Base-by-base conservation (phyloP, 306 rosid species). In the Betula pendula region DNA sequence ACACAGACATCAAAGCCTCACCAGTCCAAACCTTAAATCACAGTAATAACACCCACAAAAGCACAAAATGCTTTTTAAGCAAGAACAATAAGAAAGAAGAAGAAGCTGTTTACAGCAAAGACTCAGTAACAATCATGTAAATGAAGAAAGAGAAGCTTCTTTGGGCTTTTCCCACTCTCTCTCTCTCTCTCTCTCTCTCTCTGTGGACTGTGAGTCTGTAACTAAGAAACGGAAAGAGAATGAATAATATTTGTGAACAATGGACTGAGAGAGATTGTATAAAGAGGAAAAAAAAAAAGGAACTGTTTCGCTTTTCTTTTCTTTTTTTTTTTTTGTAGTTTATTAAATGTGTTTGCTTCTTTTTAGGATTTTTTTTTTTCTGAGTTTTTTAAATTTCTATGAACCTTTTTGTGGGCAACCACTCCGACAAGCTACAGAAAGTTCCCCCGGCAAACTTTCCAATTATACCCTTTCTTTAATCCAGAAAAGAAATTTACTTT, bases 341-440 rank as follows among this genome's bases (percentile, higher is more conserved):
- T 76, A 10, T 20, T 27, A 62, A 60, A 6, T 60, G 68, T 66
- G 48, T 72, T 25, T 77, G 85, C 75, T 77, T 60, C 74, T 80
- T 75, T 75, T 82, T 74, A 84, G 80, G 87, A 75, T 56, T 80
- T 78, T 63, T 60, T 50, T n/a, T 25, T 20, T 73, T 62, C 42
- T 49, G 49, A 67, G 53, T 50, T 75, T 63, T 40, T 52, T 47
- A 70, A 74, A 38, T 38, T 38, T 13, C 15, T 45, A 45, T 45
- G 49, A 80, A 65, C 74, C 86, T 75, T 86, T 87, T 84, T 89
- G 88, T 82, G 90, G 94, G 90, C 83, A 82, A 74, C 89, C 87
- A 86, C 77, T 81, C 91, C 93, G 92, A 89, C 96, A 92, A 81
- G 81, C 70, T 84, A 79, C 84, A 80, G 85, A 89, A 90, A 90